phyloP scores from a whole-genome alignment of 2,329 filamentous ascomycete species.

The Fusarium duplospermum region DNA sequence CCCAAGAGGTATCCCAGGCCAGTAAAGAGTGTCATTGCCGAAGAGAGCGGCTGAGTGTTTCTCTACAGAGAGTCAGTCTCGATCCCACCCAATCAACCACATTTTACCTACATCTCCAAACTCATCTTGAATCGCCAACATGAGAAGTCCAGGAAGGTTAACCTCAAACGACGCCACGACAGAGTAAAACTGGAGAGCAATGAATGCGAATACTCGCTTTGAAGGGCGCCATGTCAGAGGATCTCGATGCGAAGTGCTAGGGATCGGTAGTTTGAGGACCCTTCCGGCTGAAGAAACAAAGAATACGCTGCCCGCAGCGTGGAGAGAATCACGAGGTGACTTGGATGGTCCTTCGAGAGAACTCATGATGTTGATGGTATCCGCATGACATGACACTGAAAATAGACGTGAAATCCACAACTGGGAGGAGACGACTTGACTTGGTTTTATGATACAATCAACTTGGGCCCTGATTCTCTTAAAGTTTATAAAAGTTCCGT shows the following conservation, averaged over 20 bases:
- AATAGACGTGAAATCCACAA: background rate
- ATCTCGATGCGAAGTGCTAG: slow-evolving; percentile 28
- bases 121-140: background rate
- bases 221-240: slow-evolving; percentile 32
- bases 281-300: slow-evolving; percentile 32
- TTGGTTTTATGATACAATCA: background rate
- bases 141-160: slow-evolving; percentile 20
- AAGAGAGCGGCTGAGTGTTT: slow-evolving; percentile 9
- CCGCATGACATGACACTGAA: background rate
- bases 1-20: slow-evolving; percentile 13
- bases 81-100: too few species aligned
- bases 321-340: slow-evolving; percentile 19
- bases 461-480: background rate
- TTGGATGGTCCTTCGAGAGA: background rate
- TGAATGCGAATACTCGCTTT: slow-evolving; percentile 17
- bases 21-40: slow-evolving; percentile 28
- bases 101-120: background rate
- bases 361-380: slow-evolving; percentile 3
- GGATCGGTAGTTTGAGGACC: slow-evolving; percentile 32
- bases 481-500: background rate
- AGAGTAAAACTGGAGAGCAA: slow-evolving; percentile 18
- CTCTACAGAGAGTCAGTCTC: background rate
- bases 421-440: background rate
- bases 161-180: slow-evolving; percentile 14
- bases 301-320: slow-evolving; percentile 41